These are phyloP conservation scores for Auricularia cornea DNA, from an alignment of 768 basidiomycete genomes.

Conservation along the genomic window DNA sequence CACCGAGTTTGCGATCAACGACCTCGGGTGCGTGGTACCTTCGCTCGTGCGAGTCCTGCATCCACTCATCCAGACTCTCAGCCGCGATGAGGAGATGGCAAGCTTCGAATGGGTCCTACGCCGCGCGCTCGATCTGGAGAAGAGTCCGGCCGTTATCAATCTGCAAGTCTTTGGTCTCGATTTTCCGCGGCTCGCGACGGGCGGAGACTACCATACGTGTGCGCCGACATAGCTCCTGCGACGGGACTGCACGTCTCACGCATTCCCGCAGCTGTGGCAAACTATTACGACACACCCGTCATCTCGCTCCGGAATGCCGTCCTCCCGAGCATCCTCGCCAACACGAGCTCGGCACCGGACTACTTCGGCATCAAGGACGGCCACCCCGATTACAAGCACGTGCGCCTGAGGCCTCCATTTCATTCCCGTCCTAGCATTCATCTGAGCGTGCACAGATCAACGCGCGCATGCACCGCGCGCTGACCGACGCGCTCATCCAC, in stretches of 20 bases:
- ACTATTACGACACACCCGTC: constrained; percentile 16
- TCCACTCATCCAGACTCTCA: too few relatives aligned
- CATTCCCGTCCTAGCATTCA: background rate
- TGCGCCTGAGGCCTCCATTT: too few relatives aligned
- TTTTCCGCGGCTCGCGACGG: background rate
- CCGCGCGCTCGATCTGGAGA: constrained; percentile 19
- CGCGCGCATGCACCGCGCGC: background rate
- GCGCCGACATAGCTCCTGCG: background rate
- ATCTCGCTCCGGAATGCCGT: background rate
- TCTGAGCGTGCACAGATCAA: background rate
- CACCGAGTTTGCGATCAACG: constrained; percentile 9
- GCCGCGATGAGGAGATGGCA: constrained; percentile 6
- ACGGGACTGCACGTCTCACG: background rate
- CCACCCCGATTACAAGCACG: background rate
- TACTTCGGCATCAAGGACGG: background rate
- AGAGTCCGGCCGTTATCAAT: constrained; percentile 24
- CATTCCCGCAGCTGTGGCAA: constrained; percentile 16
- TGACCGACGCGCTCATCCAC: background rate
- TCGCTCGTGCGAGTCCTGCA: too few relatives aligned
- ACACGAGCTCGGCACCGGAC: background rate
- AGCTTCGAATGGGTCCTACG: constrained; percentile 27
- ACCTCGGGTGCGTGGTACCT: constrained; percentile 3
- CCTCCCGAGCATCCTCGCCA: background rate
- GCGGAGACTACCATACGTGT: background rate
- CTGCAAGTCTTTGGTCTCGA: constrained; percentile 4